A percentile compares a stretch with the other conserved stretches of the same genome.
phyloP scores from a whole-genome alignment of 2,329 filamentous ascomycete genomes.

The Fusarium chlamydosporum region DNA sequence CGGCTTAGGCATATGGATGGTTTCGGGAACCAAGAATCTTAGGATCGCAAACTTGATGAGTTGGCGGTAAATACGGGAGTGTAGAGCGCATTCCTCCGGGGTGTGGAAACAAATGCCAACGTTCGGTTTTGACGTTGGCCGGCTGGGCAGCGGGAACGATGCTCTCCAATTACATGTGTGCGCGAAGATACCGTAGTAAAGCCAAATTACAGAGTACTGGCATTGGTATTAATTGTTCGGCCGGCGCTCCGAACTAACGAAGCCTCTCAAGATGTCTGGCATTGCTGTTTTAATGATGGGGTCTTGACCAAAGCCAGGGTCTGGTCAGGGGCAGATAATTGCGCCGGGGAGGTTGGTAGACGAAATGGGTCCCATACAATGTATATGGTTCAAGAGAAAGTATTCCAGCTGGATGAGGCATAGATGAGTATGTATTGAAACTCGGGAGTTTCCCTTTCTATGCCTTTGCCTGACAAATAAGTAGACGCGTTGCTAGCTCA shows the following conservation, averaged over 20 bases:
- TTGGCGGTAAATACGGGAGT: slow-evolving; percentile 20
- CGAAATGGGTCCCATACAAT: slow-evolving; percentile 24
- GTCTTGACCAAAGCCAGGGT: slow-evolving; percentile 7
- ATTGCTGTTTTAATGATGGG: slow-evolving; percentile 14
- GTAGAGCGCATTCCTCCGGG: slow-evolving; percentile 22
- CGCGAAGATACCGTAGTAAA: slow-evolving; percentile 20
- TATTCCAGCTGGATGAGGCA: slow-evolving; percentile 43
- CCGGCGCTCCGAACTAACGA: slow-evolving; percentile 34
- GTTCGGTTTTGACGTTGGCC: slow-evolving; percentile 14
- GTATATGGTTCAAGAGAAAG: slow-evolving; percentile 46
- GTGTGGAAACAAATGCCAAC: slow-evolving; percentile 22
- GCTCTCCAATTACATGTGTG: slow-evolving; percentile 24
- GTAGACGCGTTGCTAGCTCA: slow-evolving; percentile 25
- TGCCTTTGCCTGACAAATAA: slow-evolving; percentile 17
- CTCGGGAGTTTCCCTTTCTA: slow-evolving; percentile 20
- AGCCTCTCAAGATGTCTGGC: slow-evolving; percentile 17
- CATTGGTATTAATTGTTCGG: slow-evolving; percentile 26
- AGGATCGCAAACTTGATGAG: slow-evolving; percentile 28
- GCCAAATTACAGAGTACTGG: slow-evolving; percentile 16
- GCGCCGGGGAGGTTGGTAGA: slow-evolving; percentile 27
- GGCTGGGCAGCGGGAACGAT: slow-evolving; percentile 16
- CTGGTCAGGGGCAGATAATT: not conserved
- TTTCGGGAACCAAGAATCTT: slow-evolving; percentile 32
- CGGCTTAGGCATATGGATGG: slow-evolving; percentile 12
- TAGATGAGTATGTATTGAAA: slow-evolving; percentile 10